phyloP scores from a whole-genome alignment of 257 asterid species.

The Gardenia jasminoides region DNA sequence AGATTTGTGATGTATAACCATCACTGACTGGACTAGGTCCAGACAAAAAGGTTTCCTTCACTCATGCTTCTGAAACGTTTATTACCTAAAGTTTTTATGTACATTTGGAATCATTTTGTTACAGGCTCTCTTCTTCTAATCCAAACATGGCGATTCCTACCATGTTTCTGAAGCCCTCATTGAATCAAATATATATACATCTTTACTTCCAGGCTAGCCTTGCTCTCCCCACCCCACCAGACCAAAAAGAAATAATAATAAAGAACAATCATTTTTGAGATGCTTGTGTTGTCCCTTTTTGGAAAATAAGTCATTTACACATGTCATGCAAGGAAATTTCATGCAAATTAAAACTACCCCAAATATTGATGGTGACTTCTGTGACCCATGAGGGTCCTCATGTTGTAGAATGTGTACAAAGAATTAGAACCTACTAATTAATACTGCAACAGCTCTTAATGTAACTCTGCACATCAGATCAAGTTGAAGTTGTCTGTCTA shows the following conservation, averaged over 20 bases:
- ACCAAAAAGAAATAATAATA: too few species aligned
- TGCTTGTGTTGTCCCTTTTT: background rate
- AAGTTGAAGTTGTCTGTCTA: background rate
- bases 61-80: background rate
- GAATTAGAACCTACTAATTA: background rate
- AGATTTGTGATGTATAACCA: background rate
- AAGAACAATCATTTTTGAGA: too few species aligned
- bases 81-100: background rate
- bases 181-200: too few species aligned
- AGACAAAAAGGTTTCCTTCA: background rate
- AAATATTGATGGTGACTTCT: conserved; percentile 2
- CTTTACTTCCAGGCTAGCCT: too few species aligned
- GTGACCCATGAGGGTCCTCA: conserved; percentile 16
- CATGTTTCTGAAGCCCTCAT: background rate
- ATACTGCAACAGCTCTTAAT: background rate
- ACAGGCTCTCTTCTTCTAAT: too few species aligned
- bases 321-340: background rate
- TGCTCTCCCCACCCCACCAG: too few species aligned
- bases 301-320: background rate
- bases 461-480: conserved; percentile 10
- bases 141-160: too few species aligned
- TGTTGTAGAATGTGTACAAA: conserved; percentile 9
- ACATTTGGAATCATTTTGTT: background rate
- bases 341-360: conserved; percentile 5
- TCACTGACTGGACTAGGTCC: background rate